These are phyloP conservation scores for Oryza brachyantha DNA, from an alignment of 176 grass and related monocot genomes.

Conservation along the genomic window DNA sequence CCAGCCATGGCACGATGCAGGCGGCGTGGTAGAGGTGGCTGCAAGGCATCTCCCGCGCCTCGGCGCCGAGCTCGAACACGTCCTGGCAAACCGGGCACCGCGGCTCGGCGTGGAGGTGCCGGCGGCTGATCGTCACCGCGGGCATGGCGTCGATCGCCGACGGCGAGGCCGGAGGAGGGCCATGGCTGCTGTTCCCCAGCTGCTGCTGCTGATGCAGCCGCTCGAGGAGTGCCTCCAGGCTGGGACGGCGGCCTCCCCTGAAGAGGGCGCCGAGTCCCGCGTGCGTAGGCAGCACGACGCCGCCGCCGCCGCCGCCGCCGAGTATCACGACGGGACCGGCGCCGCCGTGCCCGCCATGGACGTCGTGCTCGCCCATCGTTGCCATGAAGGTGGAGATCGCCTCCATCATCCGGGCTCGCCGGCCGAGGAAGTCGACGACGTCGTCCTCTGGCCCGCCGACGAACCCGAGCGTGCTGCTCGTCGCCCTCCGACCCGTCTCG, in stretches of 20 bases:
- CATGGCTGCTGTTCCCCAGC: slow-evolving; percentile 12
- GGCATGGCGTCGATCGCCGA: slow-evolving; percentile 51
- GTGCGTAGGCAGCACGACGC: neutral
- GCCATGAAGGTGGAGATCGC: slow-evolving; percentile 35
- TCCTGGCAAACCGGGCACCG: slow-evolving; percentile 62
- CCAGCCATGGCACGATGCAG: slow-evolving; percentile 59
- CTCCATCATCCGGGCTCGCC: slow-evolving; percentile 36
- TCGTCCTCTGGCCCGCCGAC: slow-evolving; percentile 1
- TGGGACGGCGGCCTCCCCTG: slow-evolving; percentile 14
- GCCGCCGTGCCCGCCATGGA: neutral
- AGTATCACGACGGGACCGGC: neutral
- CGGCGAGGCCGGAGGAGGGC: slow-evolving; percentile 38
- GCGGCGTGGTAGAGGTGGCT: slow-evolving; percentile 59
- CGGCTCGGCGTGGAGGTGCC: slow-evolving; percentile 38
- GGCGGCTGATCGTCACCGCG: slow-evolving; percentile 34
- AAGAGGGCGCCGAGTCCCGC: slow-evolving; percentile 20
- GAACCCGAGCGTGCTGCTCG: slow-evolving; percentile 25
- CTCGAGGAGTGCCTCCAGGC: slow-evolving; percentile 51
- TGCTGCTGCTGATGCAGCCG: slow-evolving; percentile 21
- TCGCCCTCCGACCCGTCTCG: slow-evolving; percentile 31
- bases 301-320: neutral
- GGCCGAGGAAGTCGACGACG: neutral
- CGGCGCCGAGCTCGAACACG: slow-evolving; percentile 42
- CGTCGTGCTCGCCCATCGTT: slow-evolving; percentile 11
- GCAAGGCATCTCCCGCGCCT: slow-evolving; percentile 56